These are phyloP conservation scores for Tetratostichococcus sp. DNA, from an alignment of 139 green algal genomes.

Conservation along the genomic window DNA sequence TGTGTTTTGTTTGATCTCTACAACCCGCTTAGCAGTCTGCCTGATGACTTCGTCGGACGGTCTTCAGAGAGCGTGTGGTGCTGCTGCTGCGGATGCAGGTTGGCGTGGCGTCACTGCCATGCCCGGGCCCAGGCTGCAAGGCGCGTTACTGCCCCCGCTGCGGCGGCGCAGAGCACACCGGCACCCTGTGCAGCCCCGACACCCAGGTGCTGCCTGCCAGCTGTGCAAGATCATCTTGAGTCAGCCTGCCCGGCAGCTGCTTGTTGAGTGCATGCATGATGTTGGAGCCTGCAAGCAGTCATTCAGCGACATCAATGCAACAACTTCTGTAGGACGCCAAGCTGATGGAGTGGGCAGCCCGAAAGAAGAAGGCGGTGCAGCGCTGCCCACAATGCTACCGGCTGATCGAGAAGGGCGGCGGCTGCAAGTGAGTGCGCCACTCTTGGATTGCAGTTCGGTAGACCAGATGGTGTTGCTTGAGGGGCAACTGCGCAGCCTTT, in stretches of 20 bases:
- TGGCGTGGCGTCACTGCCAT: neutral
- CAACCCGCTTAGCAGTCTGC: too few species aligned
- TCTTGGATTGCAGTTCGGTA: too few species aligned
- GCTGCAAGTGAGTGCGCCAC: neutral
- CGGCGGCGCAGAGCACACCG: neutral
- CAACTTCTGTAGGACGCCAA: neutral
- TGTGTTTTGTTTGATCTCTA: too few species aligned
- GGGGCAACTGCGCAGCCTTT: too few species aligned
- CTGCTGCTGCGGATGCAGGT: neutral
- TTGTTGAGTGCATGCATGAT: neutral
- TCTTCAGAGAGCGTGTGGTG: too few species aligned
- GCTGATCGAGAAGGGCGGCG: neutral
- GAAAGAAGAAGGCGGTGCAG: neutral
- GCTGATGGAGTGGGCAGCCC: neutral
- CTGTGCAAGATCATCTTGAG: too few species aligned
- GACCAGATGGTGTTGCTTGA: too few species aligned
- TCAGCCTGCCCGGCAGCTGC: too few species aligned
- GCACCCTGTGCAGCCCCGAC: neutral
- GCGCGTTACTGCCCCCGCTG: neutral
- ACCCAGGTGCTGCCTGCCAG: neutral
- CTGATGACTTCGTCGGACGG: too few species aligned
- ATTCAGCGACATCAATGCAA: too few species aligned
- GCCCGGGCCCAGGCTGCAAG: neutral
- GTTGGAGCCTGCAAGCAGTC: too few species aligned
- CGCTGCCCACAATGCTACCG: neutral